These are phyloP conservation scores for Rhodomyrtus tomentosa DNA, from an alignment of 345 rosid genomes.

Conservation along the genomic window DNA sequence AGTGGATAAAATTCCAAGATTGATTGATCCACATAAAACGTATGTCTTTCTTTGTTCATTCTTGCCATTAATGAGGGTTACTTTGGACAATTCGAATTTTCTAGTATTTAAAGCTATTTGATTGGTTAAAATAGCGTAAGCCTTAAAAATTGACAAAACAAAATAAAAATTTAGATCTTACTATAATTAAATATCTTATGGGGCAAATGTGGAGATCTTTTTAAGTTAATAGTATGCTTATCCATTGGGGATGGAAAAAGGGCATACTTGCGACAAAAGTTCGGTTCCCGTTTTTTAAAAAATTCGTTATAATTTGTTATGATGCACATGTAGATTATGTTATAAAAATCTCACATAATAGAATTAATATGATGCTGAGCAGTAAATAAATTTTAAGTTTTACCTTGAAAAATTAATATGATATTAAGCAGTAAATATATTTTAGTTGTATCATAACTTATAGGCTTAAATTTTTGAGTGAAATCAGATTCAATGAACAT, in stretches of 20 bases:
- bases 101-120: neutral
- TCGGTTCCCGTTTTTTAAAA: neutral
- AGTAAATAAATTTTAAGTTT: no score
- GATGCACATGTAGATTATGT: no score
- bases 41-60: neutral
- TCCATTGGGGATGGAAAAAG: neutral
- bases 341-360: no score
- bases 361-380: no score
- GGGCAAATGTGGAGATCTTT: neutral
- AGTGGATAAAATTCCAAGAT: neutral
- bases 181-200: neutral
- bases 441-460: no score
- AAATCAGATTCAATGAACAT: no score
- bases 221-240: neutral
- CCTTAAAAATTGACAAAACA: neutral
- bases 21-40: neutral
- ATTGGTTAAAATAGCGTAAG: neutral
- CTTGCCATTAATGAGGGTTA: accelerated
- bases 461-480: no score
- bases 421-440: no score
- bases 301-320: no score
- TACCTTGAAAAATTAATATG: no score
- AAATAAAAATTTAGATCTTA: neutral
- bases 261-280: neutral
- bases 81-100: neutral